Evolutionary conservation across 352 stramenopile species (phyloP), one percentile per base, ranked within the genome.

Genomic region (Globisporangium barbulae): DNA sequence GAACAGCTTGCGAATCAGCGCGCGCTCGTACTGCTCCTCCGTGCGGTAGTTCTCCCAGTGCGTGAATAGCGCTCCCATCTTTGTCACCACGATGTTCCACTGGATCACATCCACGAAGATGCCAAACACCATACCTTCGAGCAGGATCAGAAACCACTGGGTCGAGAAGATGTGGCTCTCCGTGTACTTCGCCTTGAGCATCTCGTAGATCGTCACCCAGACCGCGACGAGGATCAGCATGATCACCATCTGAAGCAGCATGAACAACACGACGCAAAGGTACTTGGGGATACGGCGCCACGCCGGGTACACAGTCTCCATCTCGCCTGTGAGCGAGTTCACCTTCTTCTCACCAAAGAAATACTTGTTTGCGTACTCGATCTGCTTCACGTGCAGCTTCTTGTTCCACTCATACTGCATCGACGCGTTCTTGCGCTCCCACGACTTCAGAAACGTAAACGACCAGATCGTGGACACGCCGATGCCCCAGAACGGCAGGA

Each of bases 41-140:
- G 88, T 96, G 19, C 75, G 74, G 64, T 91, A 94, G 64, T 96
- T 96, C 65, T 96, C 88, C 88, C 88, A 96, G 62, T 90, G 79
- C 3, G 88, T 96, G 52, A 96, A 93, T 5, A 96, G 68, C 6
- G 73, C 71, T 2, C 76, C 85, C 78, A 92, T 90, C 61, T 91
- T 92, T n/a, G 85, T 96, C 12, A 96, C 85, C 22, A 96, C 79
- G 57, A 96, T 87, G 64, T 94, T 94, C 88, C 88, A 96, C 64
- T 96, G 88, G 21, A 96, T 83, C 19, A 96, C 81, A 49, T 96
- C 88, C 30, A 96, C 85, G 58, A 96, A 96, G 3, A 96, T 76
- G 0, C 88, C 88, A 49, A 94, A 94, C 19, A 96, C 71, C 44
- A 89, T 89, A 22, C 88, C 88, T 61, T 91, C 88, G 13, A 90